A percentile compares a stretch with the other conserved stretches of the same genome.
Evolutionary conservation across 1,284 basidiomycete genomes (phyloP).

Genomic region (Pisolithus thermaeus): DNA sequence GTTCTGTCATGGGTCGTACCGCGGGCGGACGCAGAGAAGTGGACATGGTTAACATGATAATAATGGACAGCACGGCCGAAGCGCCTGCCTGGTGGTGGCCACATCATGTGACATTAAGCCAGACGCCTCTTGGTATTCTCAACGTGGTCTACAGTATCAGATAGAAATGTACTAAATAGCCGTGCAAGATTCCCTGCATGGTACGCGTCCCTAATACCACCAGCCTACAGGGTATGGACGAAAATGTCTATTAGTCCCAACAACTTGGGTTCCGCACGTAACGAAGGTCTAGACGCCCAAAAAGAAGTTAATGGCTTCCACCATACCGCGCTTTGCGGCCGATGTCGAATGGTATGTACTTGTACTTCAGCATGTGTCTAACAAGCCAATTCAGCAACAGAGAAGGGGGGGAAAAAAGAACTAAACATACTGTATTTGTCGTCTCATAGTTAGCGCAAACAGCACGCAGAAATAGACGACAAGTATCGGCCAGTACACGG

Average conservation of each 20-base stretch:
- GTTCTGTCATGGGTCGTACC: conserved; percentile 36
- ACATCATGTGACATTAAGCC: neutral
- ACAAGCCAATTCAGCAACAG: neutral
- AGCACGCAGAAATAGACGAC: conserved; percentile 89
- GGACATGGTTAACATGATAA: neutral
- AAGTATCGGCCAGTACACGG: conserved; percentile 97
- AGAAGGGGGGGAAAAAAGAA: too few relatives aligned
- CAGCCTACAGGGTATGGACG: too few relatives aligned
- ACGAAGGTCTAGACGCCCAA: conserved; percentile 7
- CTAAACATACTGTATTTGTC: conserved; percentile 81
- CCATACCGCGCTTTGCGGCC: conserved; percentile 83
- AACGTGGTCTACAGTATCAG: too few relatives aligned
- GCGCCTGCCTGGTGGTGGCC: neutral
- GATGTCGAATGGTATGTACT: conserved; percentile 89
- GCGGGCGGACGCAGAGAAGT: conserved; percentile 16
- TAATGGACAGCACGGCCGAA: conserved; percentile 19
- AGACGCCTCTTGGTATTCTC: neutral
- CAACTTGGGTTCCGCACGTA: conserved; percentile 1
- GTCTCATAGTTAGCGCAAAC: conserved; percentile 86
- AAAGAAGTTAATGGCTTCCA: conserved; percentile 21
- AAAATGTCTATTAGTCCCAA: too few relatives aligned
- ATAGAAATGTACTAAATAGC: too few relatives aligned
- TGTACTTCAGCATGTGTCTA: conserved; percentile 99
- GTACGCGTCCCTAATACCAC: too few relatives aligned
- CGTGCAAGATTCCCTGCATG: too few relatives aligned